These are phyloP conservation scores for Cladophialophora psammophila DNA, from an alignment of 2,329 filamentous ascomycete species.

Conservation along the genomic window DNA sequence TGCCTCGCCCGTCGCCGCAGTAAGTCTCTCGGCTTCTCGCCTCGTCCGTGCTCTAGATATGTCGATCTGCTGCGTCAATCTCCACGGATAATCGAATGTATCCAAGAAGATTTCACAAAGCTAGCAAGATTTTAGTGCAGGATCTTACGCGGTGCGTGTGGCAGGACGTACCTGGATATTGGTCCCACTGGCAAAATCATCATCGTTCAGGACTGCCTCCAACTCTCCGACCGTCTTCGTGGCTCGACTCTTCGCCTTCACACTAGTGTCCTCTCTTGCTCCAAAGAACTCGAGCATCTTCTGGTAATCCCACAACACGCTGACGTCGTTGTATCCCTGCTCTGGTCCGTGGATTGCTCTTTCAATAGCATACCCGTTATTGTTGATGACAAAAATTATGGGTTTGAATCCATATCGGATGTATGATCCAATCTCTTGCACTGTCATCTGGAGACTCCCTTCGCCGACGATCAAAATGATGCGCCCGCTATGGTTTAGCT, in stretches of 20 bases:
- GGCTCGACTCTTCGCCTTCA: conserved; percentile 41
- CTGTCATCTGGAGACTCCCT: conserved; percentile 43
- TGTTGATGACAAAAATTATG: conserved; percentile 42
- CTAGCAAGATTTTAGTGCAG: conserved; percentile 23
- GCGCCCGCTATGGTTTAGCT: conserved; percentile 37
- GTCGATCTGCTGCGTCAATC: conserved; percentile 30
- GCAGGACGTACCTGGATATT: conserved; percentile 28
- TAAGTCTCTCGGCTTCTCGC: conserved; percentile 2
- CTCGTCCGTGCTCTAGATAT: conserved; percentile 19
- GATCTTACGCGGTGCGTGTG: neutral
- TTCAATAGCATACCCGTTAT: conserved; percentile 43
- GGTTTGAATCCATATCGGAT: conserved; percentile 41
- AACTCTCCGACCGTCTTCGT: conserved; percentile 34
- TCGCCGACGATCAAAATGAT: conserved; percentile 42
- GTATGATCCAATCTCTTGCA: conserved; percentile 42
- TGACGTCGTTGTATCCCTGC: conserved; percentile 42
- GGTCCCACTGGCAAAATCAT: conserved; percentile 30
- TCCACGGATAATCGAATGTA: conserved; percentile 34
- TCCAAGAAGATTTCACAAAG: conserved; percentile 37
- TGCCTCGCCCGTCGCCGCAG: conserved; percentile 9
- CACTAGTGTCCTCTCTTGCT: conserved; percentile 46
- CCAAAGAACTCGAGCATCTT: conserved; percentile 42
- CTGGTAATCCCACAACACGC: conserved; percentile 41
- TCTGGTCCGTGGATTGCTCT: conserved; percentile 43
- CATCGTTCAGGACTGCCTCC: conserved; percentile 31